Conservation (phyloP, 345 rosid genomes). For the Geranium brycei region DNA sequence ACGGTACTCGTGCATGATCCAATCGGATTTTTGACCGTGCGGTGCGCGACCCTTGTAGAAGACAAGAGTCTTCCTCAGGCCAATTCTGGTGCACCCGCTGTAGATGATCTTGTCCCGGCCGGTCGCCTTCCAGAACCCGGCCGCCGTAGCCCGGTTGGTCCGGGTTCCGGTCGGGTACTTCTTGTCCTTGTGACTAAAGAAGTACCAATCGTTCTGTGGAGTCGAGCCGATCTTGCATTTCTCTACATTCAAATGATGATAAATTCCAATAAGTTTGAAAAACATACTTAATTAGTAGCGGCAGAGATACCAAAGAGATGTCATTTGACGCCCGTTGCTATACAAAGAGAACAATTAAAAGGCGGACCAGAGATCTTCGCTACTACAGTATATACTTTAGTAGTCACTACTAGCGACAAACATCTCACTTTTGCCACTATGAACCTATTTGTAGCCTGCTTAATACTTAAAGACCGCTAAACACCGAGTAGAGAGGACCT, state of each 20-base stretch:
- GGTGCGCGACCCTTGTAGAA: constrained; percentile 95
- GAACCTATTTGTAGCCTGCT: too few species aligned
- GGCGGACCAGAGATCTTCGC: too few species aligned
- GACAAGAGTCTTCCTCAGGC: constrained; percentile 82
- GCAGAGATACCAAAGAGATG: too few species aligned
- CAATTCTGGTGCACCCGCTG: constrained; percentile 57
- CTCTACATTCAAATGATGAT: constrained; percentile 25
- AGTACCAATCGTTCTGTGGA: constrained; percentile 97
- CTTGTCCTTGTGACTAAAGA: constrained; percentile 95
- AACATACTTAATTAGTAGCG: too few species aligned
- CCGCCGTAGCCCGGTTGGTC: constrained; percentile 86
- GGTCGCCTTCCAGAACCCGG: constrained; percentile 98
- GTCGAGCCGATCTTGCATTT: constrained; percentile 84
- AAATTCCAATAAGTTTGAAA: too few species aligned
- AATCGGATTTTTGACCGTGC: constrained; percentile 89
- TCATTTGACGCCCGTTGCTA: too few species aligned
- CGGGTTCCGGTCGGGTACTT: constrained; percentile 93
- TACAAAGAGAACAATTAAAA: too few species aligned
- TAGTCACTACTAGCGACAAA: too few species aligned
- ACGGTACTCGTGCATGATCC: constrained; percentile 98
- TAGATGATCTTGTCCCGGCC: constrained; percentile 92
- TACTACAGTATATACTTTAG: too few species aligned
- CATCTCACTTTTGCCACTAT: too few species aligned
- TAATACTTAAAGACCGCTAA: too few species aligned
- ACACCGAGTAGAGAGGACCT: too few species aligned